Percentiles rank a stretch among this genome's conserved stretches.
These are phyloP conservation scores for Fusarium equiseti DNA, from an alignment of 2,329 filamentous ascomycete species.

Conservation along the genomic window DNA sequence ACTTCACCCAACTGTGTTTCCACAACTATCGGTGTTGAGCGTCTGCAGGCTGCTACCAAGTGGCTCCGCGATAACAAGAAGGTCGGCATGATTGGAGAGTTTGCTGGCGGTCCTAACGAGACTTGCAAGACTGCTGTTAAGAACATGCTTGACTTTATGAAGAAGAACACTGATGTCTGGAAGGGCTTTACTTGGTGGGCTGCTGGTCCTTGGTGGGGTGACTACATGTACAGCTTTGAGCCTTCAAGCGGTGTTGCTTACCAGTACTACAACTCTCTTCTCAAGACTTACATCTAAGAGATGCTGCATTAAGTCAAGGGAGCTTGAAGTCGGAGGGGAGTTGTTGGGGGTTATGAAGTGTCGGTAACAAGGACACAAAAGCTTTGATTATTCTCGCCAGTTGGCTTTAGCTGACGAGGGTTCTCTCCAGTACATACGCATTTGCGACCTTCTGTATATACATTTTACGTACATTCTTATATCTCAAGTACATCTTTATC, in stretches of 20 bases:
- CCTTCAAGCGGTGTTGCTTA: constrained; percentile 60
- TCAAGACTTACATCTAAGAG: constrained; percentile 38
- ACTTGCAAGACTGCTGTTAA: constrained; percentile 65
- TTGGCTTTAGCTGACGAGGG: rapidly evolving
- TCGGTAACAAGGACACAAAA: not conserved
- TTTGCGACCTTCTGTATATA: not conserved
- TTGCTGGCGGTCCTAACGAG: constrained; percentile 65
- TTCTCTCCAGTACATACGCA: not conserved
- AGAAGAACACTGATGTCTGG: constrained; percentile 70
- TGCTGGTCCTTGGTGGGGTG: constrained; percentile 70
- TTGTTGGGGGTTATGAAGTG: rapidly evolving
- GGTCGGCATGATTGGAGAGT: constrained; percentile 67
- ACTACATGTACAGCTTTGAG: constrained; percentile 63
- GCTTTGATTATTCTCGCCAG: not conserved
- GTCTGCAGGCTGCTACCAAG: constrained; percentile 61
- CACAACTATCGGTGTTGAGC: constrained; percentile 62
- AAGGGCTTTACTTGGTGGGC: constrained; percentile 69
- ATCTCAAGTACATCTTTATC: not conserved
- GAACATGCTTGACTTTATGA: constrained; percentile 64
- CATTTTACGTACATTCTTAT: not conserved
- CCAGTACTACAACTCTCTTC: constrained; percentile 45
- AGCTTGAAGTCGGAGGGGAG: no score
- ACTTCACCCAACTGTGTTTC: constrained; percentile 62
- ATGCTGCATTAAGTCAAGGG: no score
- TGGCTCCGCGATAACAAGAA: constrained; percentile 69